Evolutionary conservation across 1,284 basidiomycete species (phyloP).

Genomic region (Sanguinoderma infundibulare): DNA sequence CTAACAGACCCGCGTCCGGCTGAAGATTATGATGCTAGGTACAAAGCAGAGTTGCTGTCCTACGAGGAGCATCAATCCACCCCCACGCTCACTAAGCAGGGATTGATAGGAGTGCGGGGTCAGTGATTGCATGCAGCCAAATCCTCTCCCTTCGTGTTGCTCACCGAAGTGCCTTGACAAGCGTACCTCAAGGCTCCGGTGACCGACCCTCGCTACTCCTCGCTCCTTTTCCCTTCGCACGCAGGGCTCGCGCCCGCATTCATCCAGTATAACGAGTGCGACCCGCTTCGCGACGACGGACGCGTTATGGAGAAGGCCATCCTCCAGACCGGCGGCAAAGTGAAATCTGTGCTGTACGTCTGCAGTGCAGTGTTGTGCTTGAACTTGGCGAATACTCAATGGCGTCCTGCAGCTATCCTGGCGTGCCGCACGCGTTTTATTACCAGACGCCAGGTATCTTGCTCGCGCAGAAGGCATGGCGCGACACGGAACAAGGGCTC

Average conservation of each 20-base stretch:
- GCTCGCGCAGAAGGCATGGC: not conserved
- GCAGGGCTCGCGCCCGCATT: constrained; percentile 26
- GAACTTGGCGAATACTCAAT: not conserved
- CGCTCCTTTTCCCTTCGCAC: constrained; percentile 23
- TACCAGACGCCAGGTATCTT: not conserved
- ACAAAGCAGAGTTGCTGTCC: not conserved
- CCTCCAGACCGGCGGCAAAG: not conserved
- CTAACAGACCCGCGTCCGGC: too few relatives aligned
- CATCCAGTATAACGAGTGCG: constrained; percentile 27
- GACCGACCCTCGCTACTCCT: constrained; percentile 18
- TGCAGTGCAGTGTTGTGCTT: too few relatives aligned
- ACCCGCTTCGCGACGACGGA: constrained; percentile 33
- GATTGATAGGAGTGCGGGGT: too few relatives aligned
- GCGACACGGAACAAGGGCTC: not conserved
- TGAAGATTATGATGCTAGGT: not conserved
- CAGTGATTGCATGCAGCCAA: too few relatives aligned
- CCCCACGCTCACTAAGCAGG: not conserved
- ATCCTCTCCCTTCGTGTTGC: too few relatives aligned
- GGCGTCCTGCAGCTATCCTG: not conserved
- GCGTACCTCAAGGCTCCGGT: constrained; percentile 7
- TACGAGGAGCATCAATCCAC: not conserved
- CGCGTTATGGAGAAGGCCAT: constrained; percentile 3
- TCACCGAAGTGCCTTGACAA: too few relatives aligned
- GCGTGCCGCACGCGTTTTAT: not conserved
- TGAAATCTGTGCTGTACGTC: not conserved